These are phyloP conservation scores for Sugiyamaella lignohabitans DNA, from an alignment of 805 yeast species.

Conservation along the genomic window DNA sequence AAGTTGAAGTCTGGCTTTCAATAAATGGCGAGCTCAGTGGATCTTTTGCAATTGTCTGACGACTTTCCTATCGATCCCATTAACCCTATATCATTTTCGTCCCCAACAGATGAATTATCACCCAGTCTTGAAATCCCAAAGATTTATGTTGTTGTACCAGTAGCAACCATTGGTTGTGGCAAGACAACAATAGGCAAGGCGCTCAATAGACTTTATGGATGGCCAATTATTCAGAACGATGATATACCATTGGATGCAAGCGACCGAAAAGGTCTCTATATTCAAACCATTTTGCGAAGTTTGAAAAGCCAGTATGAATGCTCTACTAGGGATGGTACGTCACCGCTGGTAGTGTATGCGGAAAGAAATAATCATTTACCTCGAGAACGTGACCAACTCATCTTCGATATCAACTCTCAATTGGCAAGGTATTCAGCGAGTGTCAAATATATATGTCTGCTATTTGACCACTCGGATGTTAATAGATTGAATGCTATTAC, in stretches of 20 bases:
- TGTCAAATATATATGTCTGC: background rate
- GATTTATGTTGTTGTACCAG: constrained; percentile 60
- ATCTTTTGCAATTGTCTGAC: background rate
- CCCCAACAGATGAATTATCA: too few species aligned
- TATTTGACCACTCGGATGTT: background rate
- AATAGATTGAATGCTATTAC: background rate
- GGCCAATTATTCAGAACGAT: constrained; percentile 82
- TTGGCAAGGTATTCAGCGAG: background rate
- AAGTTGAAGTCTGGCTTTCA: too few species aligned
- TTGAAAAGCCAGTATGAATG: background rate
- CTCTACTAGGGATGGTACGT: background rate
- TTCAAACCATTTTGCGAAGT: background rate
- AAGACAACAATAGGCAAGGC: constrained; percentile 77
- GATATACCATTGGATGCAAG: constrained; percentile 28
- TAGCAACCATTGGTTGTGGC: constrained; percentile 92
- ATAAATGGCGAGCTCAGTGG: background rate
- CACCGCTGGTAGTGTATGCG: constrained; percentile 4
- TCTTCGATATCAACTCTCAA: background rate
- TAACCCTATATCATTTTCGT: background rate
- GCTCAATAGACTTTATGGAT: constrained; percentile 49
- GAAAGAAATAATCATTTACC: constrained; percentile 1
- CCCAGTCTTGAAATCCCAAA: too few species aligned
- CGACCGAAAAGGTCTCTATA: background rate
- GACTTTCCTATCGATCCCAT: background rate
- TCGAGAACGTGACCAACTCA: background rate